Percentiles rank a stretch among this genome's conserved stretches.
These are phyloP conservation scores for Amyloporia xantha DNA, from an alignment of 768 basidiomycete genomes.

Conservation along the genomic window DNA sequence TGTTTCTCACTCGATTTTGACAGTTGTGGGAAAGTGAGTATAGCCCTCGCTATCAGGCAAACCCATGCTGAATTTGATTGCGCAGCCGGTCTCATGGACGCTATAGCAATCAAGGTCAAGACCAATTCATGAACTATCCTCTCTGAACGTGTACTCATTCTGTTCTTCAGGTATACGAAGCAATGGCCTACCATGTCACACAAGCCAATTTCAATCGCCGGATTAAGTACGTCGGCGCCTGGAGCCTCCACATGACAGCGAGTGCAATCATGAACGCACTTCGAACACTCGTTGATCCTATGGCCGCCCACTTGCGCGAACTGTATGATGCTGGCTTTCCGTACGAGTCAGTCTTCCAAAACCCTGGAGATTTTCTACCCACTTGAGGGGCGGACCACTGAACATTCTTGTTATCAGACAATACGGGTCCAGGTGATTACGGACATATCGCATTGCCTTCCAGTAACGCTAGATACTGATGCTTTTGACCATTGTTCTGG, in stretches of 20 bases:
- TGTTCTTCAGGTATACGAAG: conserved; percentile 67
- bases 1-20: not conserved
- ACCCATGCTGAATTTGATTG: not conserved
- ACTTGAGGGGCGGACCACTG: no score
- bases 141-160: not conserved
- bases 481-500: no score
- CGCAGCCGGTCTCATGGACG: conserved; percentile 88
- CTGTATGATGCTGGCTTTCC: conserved; percentile 21
- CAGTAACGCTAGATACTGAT: no score
- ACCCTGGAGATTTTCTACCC: not conserved
- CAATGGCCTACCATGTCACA: conserved; percentile 91
- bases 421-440: no score
- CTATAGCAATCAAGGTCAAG: conserved; percentile 75
- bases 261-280: conserved; percentile 78
- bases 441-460: no score
- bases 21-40: conserved; percentile 90
- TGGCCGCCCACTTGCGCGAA: conserved; percentile 28
- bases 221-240: conserved; percentile 83
- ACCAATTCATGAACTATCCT: not conserved
- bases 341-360: conserved; percentile 6
- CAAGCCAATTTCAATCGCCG: conserved; percentile 86
- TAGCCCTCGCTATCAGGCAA: not conserved
- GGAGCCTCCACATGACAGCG: conserved; percentile 94
- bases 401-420: no score
- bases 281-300: conserved; percentile 69